Base-by-base conservation (phyloP, 805 yeast genomes). In the Starmerella apis region DNA sequence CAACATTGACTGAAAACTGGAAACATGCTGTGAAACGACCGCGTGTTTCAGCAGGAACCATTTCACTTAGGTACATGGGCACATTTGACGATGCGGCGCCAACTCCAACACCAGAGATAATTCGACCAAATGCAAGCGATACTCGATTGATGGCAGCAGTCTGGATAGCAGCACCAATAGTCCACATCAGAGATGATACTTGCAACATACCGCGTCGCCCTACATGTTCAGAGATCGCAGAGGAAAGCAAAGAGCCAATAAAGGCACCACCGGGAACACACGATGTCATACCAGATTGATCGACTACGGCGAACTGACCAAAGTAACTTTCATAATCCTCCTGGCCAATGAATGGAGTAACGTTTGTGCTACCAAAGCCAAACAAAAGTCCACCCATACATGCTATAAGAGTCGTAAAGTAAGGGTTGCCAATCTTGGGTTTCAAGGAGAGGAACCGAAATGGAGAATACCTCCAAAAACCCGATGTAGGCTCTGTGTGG, bases 291-390 rank as follows among this genome's bases (percentile, higher is more conserved):
- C 79, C 68, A 23, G 86, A 86, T 64, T 80, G 86, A 31, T 66
- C 59, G 2, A 71, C 61, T 0, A 84, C 69, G 22, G 65, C 61
- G 14, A 50, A 50, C 22, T 63, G 46, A 53, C 72, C 54, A 65
- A 83, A 83, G 57, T 65, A 79, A 0, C 63, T 55, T 25, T 63
- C 62, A 63, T 83, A 84, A 19, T 69, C 67, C 0, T 62, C 65
- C 11, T 73, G 65, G 3, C 72, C 71, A 39, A 83, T 70, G 59
- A 83, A 83, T 1, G 84, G 80, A 0, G 87, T 76, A 68, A 84
- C 74, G 0, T 94, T 82, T 1, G 90, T 77, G 46, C 81, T 78
- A 63, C 84, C 94, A 60, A 82, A 77, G 48, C 94, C 92, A 65
- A 81, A 77, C 64, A 83, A 72, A 66, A 79, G 68, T 38, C 88